Evolutionary conservation across 768 basidiomycete genomes (phyloP).

Genomic region (Lepiota brunneoincarnata): DNA sequence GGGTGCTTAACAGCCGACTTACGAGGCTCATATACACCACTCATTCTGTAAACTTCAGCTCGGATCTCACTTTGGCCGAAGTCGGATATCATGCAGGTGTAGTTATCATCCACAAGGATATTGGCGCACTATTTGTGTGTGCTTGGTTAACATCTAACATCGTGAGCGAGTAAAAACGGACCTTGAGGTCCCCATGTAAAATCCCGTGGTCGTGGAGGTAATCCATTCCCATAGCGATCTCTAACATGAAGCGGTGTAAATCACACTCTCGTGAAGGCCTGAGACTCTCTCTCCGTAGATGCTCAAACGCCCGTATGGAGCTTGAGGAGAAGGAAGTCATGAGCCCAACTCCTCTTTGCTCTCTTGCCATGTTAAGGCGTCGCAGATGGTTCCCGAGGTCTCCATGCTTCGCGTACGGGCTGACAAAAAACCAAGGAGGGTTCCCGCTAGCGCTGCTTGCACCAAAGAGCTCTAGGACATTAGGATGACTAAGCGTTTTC

Average conservation of each 20-base stretch:
- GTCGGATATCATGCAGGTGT: constrained; percentile 73
- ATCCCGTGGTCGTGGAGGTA: constrained; percentile 71
- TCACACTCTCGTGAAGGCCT: constrained; percentile 32
- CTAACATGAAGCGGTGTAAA: constrained; percentile 60
- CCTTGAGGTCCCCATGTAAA: constrained; percentile 81
- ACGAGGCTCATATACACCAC: constrained; percentile 47
- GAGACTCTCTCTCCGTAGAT: background rate
- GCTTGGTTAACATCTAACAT: background rate
- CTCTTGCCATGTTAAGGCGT: constrained; percentile 6
- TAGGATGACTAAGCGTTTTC: constrained; percentile 64
- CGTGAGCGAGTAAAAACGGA: constrained; percentile 22
- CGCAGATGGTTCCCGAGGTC: constrained; percentile 56
- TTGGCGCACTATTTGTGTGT: constrained; percentile 56
- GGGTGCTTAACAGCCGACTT: constrained; percentile 19
- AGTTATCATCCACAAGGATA: constrained; percentile 67
- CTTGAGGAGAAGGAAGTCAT: constrained; percentile 8
- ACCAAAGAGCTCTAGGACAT: constrained; percentile 73
- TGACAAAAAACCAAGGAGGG: constrained; percentile 79
- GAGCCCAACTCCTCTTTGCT: constrained; percentile 16
- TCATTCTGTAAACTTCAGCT: constrained; percentile 64
- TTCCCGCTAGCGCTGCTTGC: constrained; percentile 71
- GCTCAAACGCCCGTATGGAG: background rate
- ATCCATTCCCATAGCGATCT: constrained; percentile 83
- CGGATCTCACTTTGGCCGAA: constrained; percentile 86
- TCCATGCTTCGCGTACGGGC: constrained; percentile 67